A percentile compares a stretch with the other conserved stretches of the same genome.
These are phyloP conservation scores for Candida boleticola DNA, from an alignment of 805 yeast genomes.

Conservation along the genomic window DNA sequence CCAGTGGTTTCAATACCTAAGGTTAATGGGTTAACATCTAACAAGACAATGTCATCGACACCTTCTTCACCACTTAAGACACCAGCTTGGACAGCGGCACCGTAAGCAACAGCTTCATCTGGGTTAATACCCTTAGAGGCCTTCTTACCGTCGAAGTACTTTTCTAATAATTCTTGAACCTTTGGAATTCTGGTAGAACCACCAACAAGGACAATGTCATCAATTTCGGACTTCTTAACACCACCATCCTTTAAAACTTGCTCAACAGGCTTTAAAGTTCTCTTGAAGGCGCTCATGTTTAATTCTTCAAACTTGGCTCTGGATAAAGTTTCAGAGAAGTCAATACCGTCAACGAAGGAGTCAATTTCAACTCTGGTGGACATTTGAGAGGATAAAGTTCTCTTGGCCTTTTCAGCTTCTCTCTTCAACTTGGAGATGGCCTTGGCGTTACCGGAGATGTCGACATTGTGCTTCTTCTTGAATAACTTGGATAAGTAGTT, in stretches of 20 bases:
- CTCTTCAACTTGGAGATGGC: conserved; percentile 47
- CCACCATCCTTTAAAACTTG: conserved; percentile 46
- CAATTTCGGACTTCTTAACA: conserved; percentile 43
- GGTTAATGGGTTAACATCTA: conserved; percentile 97
- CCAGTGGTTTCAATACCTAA: conserved; percentile 99
- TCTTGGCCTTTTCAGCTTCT: conserved; percentile 49
- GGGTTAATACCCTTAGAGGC: conserved; percentile 50
- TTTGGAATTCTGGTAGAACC: conserved; percentile 52
- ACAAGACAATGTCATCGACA: conserved; percentile 91
- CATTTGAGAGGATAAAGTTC: conserved; percentile 47
- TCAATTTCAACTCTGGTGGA: conserved; percentile 44
- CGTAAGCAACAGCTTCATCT: conserved; percentile 51
- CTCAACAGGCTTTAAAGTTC: conserved; percentile 47
- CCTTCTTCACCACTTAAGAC: conserved; percentile 95
- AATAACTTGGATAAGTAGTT: conserved; percentile 41
- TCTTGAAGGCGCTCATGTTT: conserved; percentile 43
- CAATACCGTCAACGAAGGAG: conserved; percentile 48
- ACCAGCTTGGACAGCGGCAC: conserved; percentile 99
- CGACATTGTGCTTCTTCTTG: conserved; percentile 46
- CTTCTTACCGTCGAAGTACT: conserved; percentile 46
- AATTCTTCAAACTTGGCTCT: conserved; percentile 50
- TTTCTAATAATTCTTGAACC: conserved; percentile 47
- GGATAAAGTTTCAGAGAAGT: conserved; percentile 45
- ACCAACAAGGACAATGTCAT: conserved; percentile 48
- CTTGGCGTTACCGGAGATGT: conserved; percentile 38